Evolutionary conservation across 768 basidiomycete species (phyloP).

Genomic region (Rhizopogon rudus): DNA sequence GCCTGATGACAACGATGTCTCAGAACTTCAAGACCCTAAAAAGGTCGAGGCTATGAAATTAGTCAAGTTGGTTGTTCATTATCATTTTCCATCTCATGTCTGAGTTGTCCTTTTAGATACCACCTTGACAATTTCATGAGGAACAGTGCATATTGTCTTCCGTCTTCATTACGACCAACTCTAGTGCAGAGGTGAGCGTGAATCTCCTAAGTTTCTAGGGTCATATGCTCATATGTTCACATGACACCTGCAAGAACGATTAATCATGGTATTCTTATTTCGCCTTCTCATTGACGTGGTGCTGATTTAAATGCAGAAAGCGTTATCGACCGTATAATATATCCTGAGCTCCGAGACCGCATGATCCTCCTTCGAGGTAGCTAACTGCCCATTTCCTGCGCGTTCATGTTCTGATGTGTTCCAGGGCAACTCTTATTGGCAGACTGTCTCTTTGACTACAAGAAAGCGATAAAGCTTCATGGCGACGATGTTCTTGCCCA

Average conservation of each 20-base stretch:
- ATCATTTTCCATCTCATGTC: background rate
- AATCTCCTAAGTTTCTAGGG: background rate
- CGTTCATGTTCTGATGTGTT: conserved; percentile 7
- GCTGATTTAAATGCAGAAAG: conserved; percentile 51
- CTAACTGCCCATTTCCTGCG: conserved; percentile 11
- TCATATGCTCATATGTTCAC: background rate
- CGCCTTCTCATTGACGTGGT: background rate
- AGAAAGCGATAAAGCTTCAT: conserved; percentile 67
- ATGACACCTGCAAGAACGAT: conserved; percentile 52
- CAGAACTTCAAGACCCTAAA: conserved; percentile 51
- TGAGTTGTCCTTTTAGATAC: conserved; percentile 45
- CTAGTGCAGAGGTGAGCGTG: conserved; percentile 69
- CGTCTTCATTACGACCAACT: conserved; percentile 83
- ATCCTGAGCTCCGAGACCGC: conserved; percentile 85
- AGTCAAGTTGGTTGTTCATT: conserved; percentile 50
- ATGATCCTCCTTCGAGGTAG: conserved; percentile 85
- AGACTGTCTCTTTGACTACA: conserved; percentile 74
- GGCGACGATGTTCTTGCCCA: conserved; percentile 92
- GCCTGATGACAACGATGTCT: conserved; percentile 51
- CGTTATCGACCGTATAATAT: conserved; percentile 85
- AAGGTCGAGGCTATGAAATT: conserved; percentile 78
- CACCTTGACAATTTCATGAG: conserved; percentile 88
- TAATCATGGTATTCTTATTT: conserved; percentile 63
- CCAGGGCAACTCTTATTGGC: conserved; percentile 75
- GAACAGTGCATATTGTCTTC: conserved; percentile 83